Conservation (phyloP, 1,284 basidiomycete species). For the Thecaphora frezii region DNA sequence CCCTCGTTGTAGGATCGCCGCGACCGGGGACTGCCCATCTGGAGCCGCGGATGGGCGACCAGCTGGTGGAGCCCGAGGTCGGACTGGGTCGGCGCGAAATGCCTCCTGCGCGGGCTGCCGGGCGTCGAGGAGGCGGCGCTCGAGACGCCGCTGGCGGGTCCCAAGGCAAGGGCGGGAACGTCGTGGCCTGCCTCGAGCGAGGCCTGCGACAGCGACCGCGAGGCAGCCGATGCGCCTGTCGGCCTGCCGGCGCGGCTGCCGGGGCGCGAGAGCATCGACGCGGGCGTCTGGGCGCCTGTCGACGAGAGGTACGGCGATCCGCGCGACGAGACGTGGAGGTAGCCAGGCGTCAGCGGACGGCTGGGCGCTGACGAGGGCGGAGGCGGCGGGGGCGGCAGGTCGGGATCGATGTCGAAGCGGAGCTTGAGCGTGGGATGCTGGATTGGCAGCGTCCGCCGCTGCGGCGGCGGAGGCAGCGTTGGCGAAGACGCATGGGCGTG, state of each 20-base stretch:
- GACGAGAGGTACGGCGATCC: slow-evolving; percentile 13
- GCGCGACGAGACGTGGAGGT: slow-evolving; percentile 14
- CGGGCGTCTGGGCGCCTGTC: slow-evolving; percentile 18
- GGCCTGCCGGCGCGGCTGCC: slow-evolving; percentile 23
- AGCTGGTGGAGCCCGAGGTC: neutral
- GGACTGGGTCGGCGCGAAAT: neutral
- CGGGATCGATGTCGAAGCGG: slow-evolving; percentile 39
- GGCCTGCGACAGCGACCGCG: slow-evolving; percentile 9
- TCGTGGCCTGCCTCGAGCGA: neutral
- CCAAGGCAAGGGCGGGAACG: neutral
- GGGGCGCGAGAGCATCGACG: slow-evolving; percentile 16
- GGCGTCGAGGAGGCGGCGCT: neutral
- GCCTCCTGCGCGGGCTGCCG: neutral
- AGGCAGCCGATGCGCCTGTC: neutral
- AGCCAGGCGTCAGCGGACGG: slow-evolving; percentile 12
- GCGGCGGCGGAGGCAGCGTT: slow-evolving; percentile 3
- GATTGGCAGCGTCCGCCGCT: slow-evolving; percentile 13
- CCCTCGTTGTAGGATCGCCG: no score
- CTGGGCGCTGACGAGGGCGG: slow-evolving; percentile 9
- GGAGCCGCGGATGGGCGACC: neutral
- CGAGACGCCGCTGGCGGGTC: neutral
- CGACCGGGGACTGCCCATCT: neutral
- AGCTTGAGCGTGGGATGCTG: slow-evolving; percentile 51
- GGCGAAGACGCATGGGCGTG: slow-evolving; percentile 6
- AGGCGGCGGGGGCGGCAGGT: slow-evolving; percentile 18